Evolutionary conservation across 2,329 filamentous ascomycete genomes (phyloP).

Genomic region (Colletotrichum graminicola): DNA sequence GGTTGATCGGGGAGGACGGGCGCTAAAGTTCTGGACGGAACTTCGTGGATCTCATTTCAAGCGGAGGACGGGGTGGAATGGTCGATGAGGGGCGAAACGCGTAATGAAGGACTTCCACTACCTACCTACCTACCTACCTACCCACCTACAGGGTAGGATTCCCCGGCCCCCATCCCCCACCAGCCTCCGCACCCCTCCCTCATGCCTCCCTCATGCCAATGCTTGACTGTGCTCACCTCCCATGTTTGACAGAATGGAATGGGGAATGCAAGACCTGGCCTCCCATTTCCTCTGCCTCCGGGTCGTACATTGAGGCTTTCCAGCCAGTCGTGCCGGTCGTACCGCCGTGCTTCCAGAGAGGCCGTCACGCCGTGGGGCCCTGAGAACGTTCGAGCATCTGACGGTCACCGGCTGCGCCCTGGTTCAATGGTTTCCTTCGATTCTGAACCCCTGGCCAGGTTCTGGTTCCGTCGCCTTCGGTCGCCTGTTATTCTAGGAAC

Average conservation of each 20-base stretch:
- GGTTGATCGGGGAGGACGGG: conserved; percentile 24
- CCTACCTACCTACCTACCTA: background rate
- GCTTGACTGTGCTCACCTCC: background rate
- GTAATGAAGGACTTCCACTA: conserved; percentile 32
- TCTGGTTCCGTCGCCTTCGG: conserved; percentile 1
- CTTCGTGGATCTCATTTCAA: conserved; percentile 23
- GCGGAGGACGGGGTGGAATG: conserved; percentile 24
- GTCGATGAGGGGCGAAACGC: conserved; percentile 41
- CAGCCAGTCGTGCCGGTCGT: conserved; percentile 1
- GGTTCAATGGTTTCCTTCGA: conserved; percentile 4
- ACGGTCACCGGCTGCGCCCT: conserved; percentile 4
- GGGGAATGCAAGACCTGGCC: conserved; percentile 26
- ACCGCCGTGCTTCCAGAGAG: conserved; percentile 17
- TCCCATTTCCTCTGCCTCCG: conserved; percentile 10
- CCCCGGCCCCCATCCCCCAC: background rate
- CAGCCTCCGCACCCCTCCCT: conserved; percentile 1
- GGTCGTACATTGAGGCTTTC: background rate
- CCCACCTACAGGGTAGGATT: background rate
- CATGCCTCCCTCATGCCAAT: conserved; percentile 20
- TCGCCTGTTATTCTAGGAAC: conserved; percentile 21
- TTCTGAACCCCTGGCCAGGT: conserved; percentile 1
- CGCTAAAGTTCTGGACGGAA: conserved; percentile 37
- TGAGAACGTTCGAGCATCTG: conserved; percentile 21
- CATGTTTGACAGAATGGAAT: conserved; percentile 1
- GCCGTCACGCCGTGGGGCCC: conserved; percentile 14